Conservation (phyloP, 1,284 basidiomycete genomes). For the Moesziomyces parantarcticus region DNA sequence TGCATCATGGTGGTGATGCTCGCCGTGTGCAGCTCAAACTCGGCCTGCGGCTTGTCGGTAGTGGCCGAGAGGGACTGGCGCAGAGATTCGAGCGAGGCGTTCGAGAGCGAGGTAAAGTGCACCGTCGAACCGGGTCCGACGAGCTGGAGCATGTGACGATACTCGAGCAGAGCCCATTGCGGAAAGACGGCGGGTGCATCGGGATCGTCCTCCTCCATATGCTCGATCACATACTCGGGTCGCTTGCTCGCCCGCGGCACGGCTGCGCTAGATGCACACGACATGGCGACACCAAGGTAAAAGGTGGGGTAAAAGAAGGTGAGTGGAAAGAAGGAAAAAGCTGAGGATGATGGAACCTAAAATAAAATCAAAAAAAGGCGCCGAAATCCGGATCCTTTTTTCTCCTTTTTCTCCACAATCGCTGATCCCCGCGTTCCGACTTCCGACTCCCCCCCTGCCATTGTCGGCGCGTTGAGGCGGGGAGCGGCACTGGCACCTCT, state of each 20-base stretch:
- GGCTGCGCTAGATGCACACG: not conserved
- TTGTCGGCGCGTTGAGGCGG: not conserved
- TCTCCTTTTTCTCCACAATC: conserved; percentile 12
- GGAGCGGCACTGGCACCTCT: no score
- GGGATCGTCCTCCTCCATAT: conserved; percentile 67
- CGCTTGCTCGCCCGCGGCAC: conserved; percentile 12
- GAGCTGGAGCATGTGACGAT: conserved; percentile 84
- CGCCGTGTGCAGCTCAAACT: conserved; percentile 74
- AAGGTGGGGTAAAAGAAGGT: not conserved
- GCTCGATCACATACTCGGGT: conserved; percentile 66
- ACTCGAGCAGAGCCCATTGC: conserved; percentile 65
- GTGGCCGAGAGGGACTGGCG: conserved; percentile 54
- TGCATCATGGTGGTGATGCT: conserved; percentile 78
- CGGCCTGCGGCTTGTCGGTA: conserved; percentile 14
- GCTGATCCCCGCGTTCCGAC: conserved; percentile 9
- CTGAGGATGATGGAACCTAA: no score
- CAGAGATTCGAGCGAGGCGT: conserved; percentile 76
- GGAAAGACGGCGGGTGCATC: conserved; percentile 60
- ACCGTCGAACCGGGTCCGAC: conserved; percentile 77
- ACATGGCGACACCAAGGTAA: not conserved
- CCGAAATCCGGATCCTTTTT: not conserved
- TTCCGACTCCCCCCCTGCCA: conserved; percentile 11
- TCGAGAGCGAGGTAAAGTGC: conserved; percentile 85
- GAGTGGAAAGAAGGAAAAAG: not conserved
- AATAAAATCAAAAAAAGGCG: conserved; percentile 2